These are phyloP conservation scores for Aspergillus mulundensis DNA, from an alignment of 495 filamentous ascomycete species.

Conservation along the genomic window DNA sequence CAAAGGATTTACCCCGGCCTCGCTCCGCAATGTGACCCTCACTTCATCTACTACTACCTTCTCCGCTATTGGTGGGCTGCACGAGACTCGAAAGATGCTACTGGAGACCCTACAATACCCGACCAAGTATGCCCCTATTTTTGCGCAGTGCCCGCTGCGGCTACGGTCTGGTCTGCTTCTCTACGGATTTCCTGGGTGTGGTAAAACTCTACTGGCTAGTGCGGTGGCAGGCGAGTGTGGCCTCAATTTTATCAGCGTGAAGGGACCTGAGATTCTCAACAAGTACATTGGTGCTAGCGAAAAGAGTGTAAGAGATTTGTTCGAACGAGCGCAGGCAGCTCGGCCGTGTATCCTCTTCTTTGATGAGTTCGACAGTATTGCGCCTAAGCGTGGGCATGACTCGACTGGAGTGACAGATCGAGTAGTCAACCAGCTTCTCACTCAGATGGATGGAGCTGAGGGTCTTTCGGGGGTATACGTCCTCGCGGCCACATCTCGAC, in stretches of 20 bases:
- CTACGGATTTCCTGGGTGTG: slow-evolving; percentile 93
- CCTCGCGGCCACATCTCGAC: slow-evolving; percentile 83
- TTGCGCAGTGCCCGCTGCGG: slow-evolving; percentile 88
- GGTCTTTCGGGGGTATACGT: slow-evolving; percentile 93
- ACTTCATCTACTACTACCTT: slow-evolving; percentile 87
- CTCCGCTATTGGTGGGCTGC: slow-evolving; percentile 82
- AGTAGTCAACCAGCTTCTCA: slow-evolving; percentile 97
- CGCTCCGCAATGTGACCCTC: slow-evolving; percentile 87
- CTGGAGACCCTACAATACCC: slow-evolving; percentile 95
- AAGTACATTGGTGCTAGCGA: slow-evolving; percentile 98
- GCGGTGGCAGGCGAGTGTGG: slow-evolving; percentile 96
- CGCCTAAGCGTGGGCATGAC: slow-evolving; percentile 94
- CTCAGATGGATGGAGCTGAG: slow-evolving; percentile 98
- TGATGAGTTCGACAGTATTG: slow-evolving; percentile 96
- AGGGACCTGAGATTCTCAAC: slow-evolving; percentile 95
- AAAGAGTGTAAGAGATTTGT: slow-evolving; percentile 90
- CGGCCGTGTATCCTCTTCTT: slow-evolving; percentile 93
- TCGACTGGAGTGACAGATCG: slow-evolving; percentile 94
- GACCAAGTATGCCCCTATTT: slow-evolving; percentile 96
- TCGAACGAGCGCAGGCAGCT: slow-evolving; percentile 85
- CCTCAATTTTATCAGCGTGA: slow-evolving; percentile 96
- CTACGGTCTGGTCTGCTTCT: slow-evolving; percentile 86
- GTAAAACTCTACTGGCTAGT: slow-evolving; percentile 89
- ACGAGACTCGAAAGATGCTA: slow-evolving; percentile 76
- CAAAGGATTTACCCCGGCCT: slow-evolving; percentile 89